Base-by-base conservation (phyloP, 23 red algal species). In the Gracilariopsis chorda region DNA sequence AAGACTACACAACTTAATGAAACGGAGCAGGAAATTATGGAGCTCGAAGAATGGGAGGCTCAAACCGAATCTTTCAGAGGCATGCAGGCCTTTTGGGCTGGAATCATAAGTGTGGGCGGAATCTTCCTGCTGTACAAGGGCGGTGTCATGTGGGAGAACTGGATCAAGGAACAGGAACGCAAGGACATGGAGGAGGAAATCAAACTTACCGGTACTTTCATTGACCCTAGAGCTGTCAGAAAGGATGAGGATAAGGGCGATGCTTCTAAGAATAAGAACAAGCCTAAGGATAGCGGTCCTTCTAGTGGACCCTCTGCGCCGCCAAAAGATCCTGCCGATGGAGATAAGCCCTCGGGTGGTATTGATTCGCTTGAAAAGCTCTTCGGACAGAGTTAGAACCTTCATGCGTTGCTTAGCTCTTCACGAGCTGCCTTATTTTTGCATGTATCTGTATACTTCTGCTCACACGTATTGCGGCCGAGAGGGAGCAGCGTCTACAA, bases 121-220 rank as follows among this genome's bases (percentile, higher is more conserved):
- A 84, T 92, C 47, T 87, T 67, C 23, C 17, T 92, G 14, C 60
- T 96, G 12, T 92, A 92, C 51, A 65, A 71, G 46, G 88, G 88
- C 11, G 88, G 87, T 25, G 82, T 87, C 24, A 58, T 91, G 80
- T 96, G 94, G 94, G 94, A 96, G 81, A 63, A 82, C 28, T 96
- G 88, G 88, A 87, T 92, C 58, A 61, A 82, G 55, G 88, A 92
- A 76, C 87, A 96, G 52, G 94, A 96, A 60, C 64, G 73, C 21
- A 86, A 92, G 61, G 94, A 91, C 25, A 87, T 80, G 80, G 94
- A 96, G 70, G 83, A 96, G 48, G 94, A 96, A 56, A 87, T 92
- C 51, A 75, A 88, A 37, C 71, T 96, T 12, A 96, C 94, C 13
- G 94, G 94, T 14, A 87, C 60, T 24, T 96, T 92, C 46, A 96